Conservation (phyloP, 805 yeast species). For the Cyberlindnera maclurae region DNA sequence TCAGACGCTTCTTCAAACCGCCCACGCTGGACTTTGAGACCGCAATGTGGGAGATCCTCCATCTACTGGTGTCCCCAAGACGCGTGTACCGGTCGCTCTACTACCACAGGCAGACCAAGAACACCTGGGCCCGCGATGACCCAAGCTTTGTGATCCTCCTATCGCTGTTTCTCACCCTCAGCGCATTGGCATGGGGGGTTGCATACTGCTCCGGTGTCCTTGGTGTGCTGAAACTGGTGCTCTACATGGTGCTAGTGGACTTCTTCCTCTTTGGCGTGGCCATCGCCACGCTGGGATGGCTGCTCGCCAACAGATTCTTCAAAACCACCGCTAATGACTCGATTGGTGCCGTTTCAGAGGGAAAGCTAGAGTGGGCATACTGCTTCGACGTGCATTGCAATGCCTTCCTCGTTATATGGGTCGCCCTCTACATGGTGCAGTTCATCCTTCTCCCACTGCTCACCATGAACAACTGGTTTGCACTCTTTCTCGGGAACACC, state of each 20-base stretch:
- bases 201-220: conserved; percentile 61
- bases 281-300: conserved; percentile 70
- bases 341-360: conserved; percentile 28
- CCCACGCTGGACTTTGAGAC: conserved; percentile 86
- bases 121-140: conserved; percentile 85
- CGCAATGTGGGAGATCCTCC: conserved; percentile 84
- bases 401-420: conserved; percentile 78
- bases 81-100: conserved; percentile 77
- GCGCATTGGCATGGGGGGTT: conserved; percentile 88
- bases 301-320: conserved; percentile 58
- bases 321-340: conserved; percentile 29
- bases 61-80: conserved; percentile 66
- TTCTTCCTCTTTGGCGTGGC: conserved; percentile 64
- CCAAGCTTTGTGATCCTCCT: conserved; percentile 79
- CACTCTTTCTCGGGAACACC: conserved; percentile 71
- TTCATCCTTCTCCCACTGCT: conserved; percentile 69
- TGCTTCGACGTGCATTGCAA: conserved; percentile 94
- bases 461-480: conserved; percentile 54
- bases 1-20: conserved; percentile 53
- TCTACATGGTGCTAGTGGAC: conserved; percentile 82
- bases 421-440: conserved; percentile 64
- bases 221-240: conserved; percentile 57
- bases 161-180: conserved; percentile 54
- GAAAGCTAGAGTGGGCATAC: conserved; percentile 80
- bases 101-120: conserved; percentile 72